Evolutionary conservation across 2,329 filamentous ascomycete species (phyloP), one percentile per base, ranked within the genome.

Genomic region (Colletotrichum eleusines): DNA sequence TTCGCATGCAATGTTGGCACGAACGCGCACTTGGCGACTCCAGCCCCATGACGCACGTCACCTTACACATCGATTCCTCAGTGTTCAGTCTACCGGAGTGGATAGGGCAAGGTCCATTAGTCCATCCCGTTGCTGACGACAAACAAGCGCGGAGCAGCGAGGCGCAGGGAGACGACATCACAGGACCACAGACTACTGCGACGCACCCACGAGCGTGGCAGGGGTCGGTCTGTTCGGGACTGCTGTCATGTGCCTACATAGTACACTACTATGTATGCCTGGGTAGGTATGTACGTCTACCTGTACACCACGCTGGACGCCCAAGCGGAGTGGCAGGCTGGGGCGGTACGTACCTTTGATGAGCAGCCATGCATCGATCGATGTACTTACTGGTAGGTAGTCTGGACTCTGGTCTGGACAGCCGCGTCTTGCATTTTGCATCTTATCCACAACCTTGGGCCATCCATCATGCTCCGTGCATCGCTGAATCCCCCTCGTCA

Each of bases 161-260:
- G 68, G 64, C 64, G 68, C 68, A 71, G 68, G 64, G 38, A 63
- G 64, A 62, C 51, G 63, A 71, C 58, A 71, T 71, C 68, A 71
- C 68, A 71, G 68, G 68, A 71, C 68, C 68, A 59, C 68, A 53
- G 58, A 58, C 64, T 44, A 44, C 68, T 71, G 68, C 66, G 64
- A 71, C 50, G 63, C 67, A 66, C 46, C 62, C 48, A 33, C 55
- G 44, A 55, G 63, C 23, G 33, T 26, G n/a, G 58, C 68, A 71
- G 44, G 68, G 68, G 51, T 61, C 1, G 42, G 42, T 61, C 1
- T 31, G 42, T 18, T 5, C 44, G 12, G 26, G 18, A 35, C 44
- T 26, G 28, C 28, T 28, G n/a, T n/a, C 16, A 31, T 23, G 44
- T 20, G 14, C 16, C 28, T 44, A 20, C 16, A 20, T 42, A 4